Base-by-base conservation (phyloP, 2,329 filamentous ascomycete species). In the Sphaerostilbella broomeana region DNA sequence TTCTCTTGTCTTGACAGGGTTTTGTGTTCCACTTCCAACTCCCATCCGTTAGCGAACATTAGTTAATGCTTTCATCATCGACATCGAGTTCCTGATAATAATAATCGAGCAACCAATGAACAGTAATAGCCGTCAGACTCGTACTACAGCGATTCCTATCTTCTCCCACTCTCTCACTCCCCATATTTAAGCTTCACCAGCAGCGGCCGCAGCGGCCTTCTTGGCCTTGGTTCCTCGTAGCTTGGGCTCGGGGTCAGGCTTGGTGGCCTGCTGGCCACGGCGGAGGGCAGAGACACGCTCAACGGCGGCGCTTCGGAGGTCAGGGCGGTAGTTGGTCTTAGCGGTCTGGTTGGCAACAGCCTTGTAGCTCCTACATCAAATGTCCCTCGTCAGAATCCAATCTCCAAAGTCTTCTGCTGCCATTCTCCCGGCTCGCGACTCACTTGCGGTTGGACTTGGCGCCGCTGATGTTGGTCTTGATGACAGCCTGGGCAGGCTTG, bases 201-300 rank as follows among this genome's bases (percentile, higher is more conserved):
- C 74, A 19, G 38, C 21, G 38, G 72, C 74, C 17, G 38, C 21
- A 16, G 38, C 38, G 51, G 81, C 82, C 74, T 84, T 82, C 71
- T 76, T 76, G 58, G 85, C 86, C 75, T 88, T 86, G 53, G 73
- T 73, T 56, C 89, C 88, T 60, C 87, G 78, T 56, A 74, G 73
- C 80, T 94, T 94, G 60, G 67, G 62, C 69, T 81, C 79, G 56
- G 78, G 78, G 49, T 71, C 68, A 47, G 82, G 75, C 81, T 94
- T 94, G 69, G 82, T 79, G 54, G 81, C 70, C 63, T 75, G 76
- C 78, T 94, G 84, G 56, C 84, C 80, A 60, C 75, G 73, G 67
- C 82, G 84, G 73, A 95, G 77, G 59, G 88, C 87, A 59, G 82
- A 88, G 62, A 84, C 87, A 61, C 92, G 86, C 68, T 87, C 73